These are phyloP conservation scores for Excoecaria agallocha DNA, from an alignment of 345 rosid genomes.

Conservation along the genomic window DNA sequence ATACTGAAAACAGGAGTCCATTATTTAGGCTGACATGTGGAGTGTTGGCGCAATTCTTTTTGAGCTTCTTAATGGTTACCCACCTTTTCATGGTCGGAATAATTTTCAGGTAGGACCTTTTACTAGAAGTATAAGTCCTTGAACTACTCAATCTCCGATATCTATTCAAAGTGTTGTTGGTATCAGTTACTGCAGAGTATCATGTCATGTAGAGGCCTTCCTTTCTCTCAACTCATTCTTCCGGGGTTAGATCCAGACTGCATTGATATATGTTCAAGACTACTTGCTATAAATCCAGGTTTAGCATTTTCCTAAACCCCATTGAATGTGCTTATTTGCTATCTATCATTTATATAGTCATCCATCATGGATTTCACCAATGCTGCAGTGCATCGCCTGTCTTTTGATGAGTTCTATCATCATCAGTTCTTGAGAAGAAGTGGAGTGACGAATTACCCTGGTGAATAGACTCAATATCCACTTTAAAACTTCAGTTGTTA, in stretches of 20 bases:
- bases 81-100: constrained; percentile 54
- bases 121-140: background rate
- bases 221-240: constrained; percentile 50
- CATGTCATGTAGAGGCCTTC: constrained; percentile 45
- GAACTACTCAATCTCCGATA: background rate
- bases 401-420: constrained; percentile 46
- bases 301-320: background rate
- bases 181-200: constrained; percentile 47
- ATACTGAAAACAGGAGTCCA: constrained; percentile 6
- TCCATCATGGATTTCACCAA: background rate
- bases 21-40: constrained; percentile 68
- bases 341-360: background rate
- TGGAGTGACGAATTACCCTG: constrained; percentile 1
- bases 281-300: constrained; percentile 67
- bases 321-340: background rate
- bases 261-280: constrained; percentile 54
- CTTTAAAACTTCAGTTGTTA: background rate
- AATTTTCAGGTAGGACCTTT: constrained; percentile 56
- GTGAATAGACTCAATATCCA: background rate
- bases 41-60: constrained; percentile 68
- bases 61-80: constrained; percentile 66
- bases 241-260: constrained; percentile 53
- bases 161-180: background rate
- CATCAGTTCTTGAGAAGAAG: constrained; percentile 40
- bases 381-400: constrained; percentile 42